Evolutionary conservation across 1,284 basidiomycete species (phyloP), one percentile per base, ranked within the genome.

Genomic region (Cryptococcus floricola): DNA sequence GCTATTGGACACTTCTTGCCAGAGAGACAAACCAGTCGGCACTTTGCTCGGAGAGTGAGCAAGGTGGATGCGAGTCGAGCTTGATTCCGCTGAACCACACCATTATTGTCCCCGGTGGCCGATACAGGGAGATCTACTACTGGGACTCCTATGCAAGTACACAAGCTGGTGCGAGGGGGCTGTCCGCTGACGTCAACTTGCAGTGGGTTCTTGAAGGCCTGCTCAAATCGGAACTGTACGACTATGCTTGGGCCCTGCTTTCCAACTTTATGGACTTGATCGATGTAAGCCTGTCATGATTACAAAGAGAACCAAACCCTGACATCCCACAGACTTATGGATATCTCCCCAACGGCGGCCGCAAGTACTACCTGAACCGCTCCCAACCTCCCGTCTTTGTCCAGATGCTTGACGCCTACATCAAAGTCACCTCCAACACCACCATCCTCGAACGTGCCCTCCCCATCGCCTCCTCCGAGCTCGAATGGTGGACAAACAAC

Each of bases 251-350:
- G 64, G 84, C 80, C 13, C 87, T 91, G 0, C 78, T 94, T 31
- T 84, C 88, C 64, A 94, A 95, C 78, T 93, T 96, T 68, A 92
- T 95, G 90, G 91, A 96, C 68, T 85, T 93, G 69, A 79, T 96
- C 50, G 84, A 88, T 39, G 75, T 74, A 41, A 56, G 68, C 81
- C 41, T 42, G 19, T 42, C 16, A 8, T 10, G 0, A 85, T 60
- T 25, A 25, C 10, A 14, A 27, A 38, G 13, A 14, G 27, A 34
- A 34, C 44, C 45, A 14, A 53, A 19, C 8, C n/a, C 42, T 56
- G 46, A 37, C 9, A 23, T 6, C 19, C 37, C 23, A 4, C 47
- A 73, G 70, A 48, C 52, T 2, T 75, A 74, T 54, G 92, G 92
- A 0, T 97, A 95, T 77, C 86, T 97, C 62, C 92, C 92, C 2